These are phyloP conservation scores for Aspergillus coremiiformis DNA, from an alignment of 495 filamentous ascomycete genomes.

Conservation along the genomic window DNA sequence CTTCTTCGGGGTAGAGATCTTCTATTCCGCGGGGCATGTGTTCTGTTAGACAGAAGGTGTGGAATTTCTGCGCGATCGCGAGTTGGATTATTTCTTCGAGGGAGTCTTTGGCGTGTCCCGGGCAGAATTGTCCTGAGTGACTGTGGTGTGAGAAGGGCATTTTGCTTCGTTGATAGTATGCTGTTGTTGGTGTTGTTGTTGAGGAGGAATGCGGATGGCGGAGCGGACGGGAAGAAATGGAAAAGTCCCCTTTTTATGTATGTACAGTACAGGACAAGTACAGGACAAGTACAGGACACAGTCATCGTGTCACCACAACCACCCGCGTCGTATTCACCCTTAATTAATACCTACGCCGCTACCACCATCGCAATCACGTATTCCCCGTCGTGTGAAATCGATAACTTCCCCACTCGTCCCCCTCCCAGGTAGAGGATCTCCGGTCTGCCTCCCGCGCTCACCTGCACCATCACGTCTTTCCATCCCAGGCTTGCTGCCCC, in stretches of 20 bases:
- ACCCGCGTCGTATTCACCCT: too few relatives aligned
- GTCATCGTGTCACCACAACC: too few relatives aligned
- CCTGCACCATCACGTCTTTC: conserved; percentile 35
- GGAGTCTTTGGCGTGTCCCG: conserved; percentile 71
- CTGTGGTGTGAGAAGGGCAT: conserved; percentile 99
- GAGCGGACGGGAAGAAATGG: neutral
- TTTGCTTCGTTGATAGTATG: too few relatives aligned
- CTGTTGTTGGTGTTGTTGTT: neutral
- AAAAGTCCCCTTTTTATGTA: too few relatives aligned
- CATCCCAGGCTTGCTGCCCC: conserved; percentile 35
- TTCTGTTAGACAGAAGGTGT: conserved; percentile 84
- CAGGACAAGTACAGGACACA: too few relatives aligned
- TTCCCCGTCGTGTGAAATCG: conserved; percentile 55
- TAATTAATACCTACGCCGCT: too few relatives aligned
- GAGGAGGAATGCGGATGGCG: neutral
- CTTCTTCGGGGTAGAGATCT: conserved; percentile 93
- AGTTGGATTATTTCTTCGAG: conserved; percentile 76
- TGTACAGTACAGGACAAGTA: too few relatives aligned
- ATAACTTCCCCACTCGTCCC: conserved; percentile 30
- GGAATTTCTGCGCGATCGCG: conserved; percentile 72
- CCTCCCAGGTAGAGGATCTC: conserved; percentile 34
- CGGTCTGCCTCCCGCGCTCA: conserved; percentile 28
- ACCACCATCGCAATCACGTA: conserved; percentile 51
- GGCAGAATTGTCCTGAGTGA: conserved; percentile 96
- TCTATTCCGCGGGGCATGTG: conserved; percentile 77